A percentile compares a stretch with the other conserved stretches of the same genome.
Evolutionary conservation across 257 asterid genomes (phyloP).

Genomic region (Handroanthus guayacan): DNA sequence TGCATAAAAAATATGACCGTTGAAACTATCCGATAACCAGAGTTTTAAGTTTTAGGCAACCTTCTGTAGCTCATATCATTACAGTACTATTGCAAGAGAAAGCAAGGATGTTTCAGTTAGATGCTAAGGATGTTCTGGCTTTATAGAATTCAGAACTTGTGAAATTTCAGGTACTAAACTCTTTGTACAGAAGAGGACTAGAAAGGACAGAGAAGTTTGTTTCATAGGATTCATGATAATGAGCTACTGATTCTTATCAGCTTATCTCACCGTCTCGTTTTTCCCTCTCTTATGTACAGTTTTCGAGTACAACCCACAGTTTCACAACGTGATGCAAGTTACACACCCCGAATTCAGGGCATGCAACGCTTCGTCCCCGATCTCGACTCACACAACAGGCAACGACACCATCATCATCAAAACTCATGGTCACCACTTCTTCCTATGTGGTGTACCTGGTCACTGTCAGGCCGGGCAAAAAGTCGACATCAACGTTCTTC

Average conservation of each 20-base stretch:
- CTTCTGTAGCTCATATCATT: neutral
- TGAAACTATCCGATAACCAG: neutral
- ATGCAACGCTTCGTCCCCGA: conserved; percentile 78
- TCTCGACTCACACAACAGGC: conserved; percentile 77
- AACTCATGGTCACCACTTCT: conserved; percentile 76
- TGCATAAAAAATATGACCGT: neutral
- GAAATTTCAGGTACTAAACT: neutral
- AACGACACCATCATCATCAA: conserved; percentile 74
- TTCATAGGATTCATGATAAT: no score
- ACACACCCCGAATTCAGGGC: conserved; percentile 61
- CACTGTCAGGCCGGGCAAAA: conserved; percentile 89
- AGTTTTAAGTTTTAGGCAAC: neutral
- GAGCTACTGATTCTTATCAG: neutral
- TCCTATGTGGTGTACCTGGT: conserved; percentile 82
- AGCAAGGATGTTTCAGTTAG: neutral
- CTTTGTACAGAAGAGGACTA: neutral
- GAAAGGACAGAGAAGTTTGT: no score
- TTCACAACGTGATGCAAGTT: conserved; percentile 90
- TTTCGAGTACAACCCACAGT: conserved; percentile 76
- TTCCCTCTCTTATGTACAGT: conserved; percentile 38
- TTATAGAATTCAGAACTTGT: neutral
- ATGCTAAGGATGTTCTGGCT: neutral
- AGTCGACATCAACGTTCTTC: conserved; percentile 74
- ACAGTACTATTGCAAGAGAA: neutral
- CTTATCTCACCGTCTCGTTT: neutral